These are phyloP conservation scores for Poronia punctata DNA, from an alignment of 495 filamentous ascomycete species.

Conservation along the genomic window DNA sequence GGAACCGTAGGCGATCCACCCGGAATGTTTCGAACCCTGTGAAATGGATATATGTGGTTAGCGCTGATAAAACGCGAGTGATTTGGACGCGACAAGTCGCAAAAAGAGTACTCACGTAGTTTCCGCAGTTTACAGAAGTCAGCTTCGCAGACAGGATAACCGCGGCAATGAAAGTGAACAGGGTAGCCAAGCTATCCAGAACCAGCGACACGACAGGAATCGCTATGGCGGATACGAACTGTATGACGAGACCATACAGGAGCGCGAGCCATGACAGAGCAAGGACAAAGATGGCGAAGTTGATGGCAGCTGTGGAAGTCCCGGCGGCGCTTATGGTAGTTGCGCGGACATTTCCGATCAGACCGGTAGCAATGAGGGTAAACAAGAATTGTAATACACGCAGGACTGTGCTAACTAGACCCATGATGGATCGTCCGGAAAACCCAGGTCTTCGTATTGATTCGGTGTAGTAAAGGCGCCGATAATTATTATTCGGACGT, in stretches of 20 bases:
- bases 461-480: too few species aligned
- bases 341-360: constrained; percentile 45
- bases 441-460: neutral
- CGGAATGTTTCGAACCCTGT: constrained; percentile 17
- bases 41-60: constrained; percentile 2
- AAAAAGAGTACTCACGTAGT: constrained; percentile 12
- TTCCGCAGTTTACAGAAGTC: constrained; percentile 33
- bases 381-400: constrained; percentile 37
- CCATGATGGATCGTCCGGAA: constrained; percentile 21
- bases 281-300: constrained; percentile 45
- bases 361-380: constrained; percentile 36
- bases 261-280: constrained; percentile 36
- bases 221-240: constrained; percentile 25
- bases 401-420: constrained; percentile 29
- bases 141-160: constrained; percentile 44
- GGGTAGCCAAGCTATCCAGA: constrained; percentile 30
- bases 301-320: constrained; percentile 34
- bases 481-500: too few species aligned
- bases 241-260: constrained; percentile 29
- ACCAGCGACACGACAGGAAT: constrained; percentile 30
- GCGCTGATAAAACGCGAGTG: neutral
- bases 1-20: constrained; percentile 44
- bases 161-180: constrained; percentile 40
- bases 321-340: constrained; percentile 30
- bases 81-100: too few species aligned